Percentiles rank a stretch among this genome's conserved stretches.
These are phyloP conservation scores for Diutina siamensis DNA, from an alignment of 1,139 yeast species.

Conservation along the genomic window DNA sequence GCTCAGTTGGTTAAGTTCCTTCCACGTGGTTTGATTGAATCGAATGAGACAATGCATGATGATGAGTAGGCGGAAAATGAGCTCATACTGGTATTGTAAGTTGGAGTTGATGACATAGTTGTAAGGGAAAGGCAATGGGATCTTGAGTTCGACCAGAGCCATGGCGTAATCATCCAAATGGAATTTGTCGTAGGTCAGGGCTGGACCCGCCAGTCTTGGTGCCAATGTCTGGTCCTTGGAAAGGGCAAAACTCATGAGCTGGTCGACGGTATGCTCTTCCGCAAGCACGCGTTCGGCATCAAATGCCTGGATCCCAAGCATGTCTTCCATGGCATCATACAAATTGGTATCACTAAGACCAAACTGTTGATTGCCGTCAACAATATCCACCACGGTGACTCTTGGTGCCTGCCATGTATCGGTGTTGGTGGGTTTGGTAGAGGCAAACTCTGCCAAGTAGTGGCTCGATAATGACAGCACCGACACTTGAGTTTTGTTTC, in stretches of 20 bases:
- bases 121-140: slow-evolving; percentile 75
- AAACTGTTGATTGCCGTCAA: slow-evolving; percentile 18
- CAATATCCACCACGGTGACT: slow-evolving; percentile 10
- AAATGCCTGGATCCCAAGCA: slow-evolving; percentile 52
- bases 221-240: slow-evolving; percentile 7
- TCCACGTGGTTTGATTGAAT: slow-evolving; percentile 20
- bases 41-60: slow-evolving; percentile 52
- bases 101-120: slow-evolving; percentile 65
- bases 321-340: slow-evolving; percentile 50
- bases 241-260: background rate
- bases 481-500: slow-evolving; percentile 16
- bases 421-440: slow-evolving; percentile 7
- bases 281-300: slow-evolving; percentile 45
- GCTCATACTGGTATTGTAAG: slow-evolving; percentile 66
- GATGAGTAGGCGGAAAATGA: slow-evolving; percentile 62
- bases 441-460: slow-evolving; percentile 11
- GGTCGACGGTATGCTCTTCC: background rate
- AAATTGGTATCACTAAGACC: slow-evolving; percentile 22
- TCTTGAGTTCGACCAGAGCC: slow-evolving; percentile 45
- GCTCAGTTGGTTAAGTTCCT: slow-evolving; percentile 10
- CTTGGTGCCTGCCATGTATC: background rate
- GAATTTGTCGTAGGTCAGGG: slow-evolving; percentile 21
- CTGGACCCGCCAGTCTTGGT: slow-evolving; percentile 9
- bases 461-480: slow-evolving; percentile 17
- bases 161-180: slow-evolving; percentile 30